Base-by-base conservation (phyloP, 768 basidiomycete genomes). In the Leccinum uliginosum region DNA sequence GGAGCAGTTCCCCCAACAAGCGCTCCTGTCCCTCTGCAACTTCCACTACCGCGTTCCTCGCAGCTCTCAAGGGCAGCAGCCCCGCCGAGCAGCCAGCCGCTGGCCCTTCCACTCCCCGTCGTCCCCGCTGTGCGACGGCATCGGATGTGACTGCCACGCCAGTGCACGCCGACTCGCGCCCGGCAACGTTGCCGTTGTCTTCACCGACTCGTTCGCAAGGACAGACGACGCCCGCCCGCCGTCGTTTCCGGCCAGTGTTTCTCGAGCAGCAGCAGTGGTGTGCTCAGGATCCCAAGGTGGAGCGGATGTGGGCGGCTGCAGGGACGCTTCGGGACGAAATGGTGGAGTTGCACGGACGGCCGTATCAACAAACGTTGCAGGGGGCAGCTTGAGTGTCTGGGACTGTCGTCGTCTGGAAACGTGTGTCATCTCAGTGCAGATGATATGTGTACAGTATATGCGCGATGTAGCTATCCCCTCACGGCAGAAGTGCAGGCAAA, bases 191-290 rank as follows among this genome's bases (percentile, higher is more conserved):
- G 38, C 38, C 38, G 38, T 10, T 9, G 35, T 10, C 35, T 4
- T 38, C 38, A n/a, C 26, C 71, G 60, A 38, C 56, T 3, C 63
- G 40, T 27, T 58, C 58, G 4, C 58, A 65, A 65, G 49, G 27
- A 14, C 50, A 62, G 23, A 3, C n/a, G 0, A 53, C 56, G 1
- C 66, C 59, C 23, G 55, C 62, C 17, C 68, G 67, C 10, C 47
- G 27, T 48, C 47, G 27, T 27, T 27, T 48, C 47, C 27, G 27
- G 7, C 7, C 24, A 6, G n/a, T 82, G 15, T 82, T 81, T 66
- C 68, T 75, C 3, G 80, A 80, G 59, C 75, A 77, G 19, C 62
- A 73, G 50, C 79, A 82, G 50, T 83, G 81, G 19, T 44, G 50
- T 10, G 51, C 46, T 11, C 38, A 9, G 9, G 38, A 38, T 5